phyloP scores from a whole-genome alignment of 306 rosid genomes.

The Pueraria montana region DNA sequence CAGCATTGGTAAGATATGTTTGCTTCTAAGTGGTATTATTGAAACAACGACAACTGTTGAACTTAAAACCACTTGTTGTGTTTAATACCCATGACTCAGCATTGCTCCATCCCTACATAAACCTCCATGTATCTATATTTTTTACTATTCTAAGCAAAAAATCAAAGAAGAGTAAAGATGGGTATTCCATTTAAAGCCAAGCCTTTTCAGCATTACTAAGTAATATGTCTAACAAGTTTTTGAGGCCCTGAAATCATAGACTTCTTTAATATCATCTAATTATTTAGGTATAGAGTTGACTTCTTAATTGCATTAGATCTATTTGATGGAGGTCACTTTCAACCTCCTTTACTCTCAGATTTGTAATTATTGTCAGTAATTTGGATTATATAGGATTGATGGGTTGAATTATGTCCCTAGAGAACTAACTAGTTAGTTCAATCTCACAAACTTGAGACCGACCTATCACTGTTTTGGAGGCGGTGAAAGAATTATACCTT shows the following conservation, averaged over 20 bases:
- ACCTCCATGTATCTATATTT: neutral
- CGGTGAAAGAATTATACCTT: slow-evolving; percentile 22
- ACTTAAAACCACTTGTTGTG: slow-evolving; percentile 8
- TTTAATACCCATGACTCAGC: neutral
- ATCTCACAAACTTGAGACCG: slow-evolving; percentile 50
- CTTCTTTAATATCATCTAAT: neutral
- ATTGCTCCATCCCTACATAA: neutral
- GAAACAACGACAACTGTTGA: slow-evolving; percentile 27
- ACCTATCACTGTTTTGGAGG: slow-evolving; percentile 45
- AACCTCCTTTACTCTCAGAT: slow-evolving; percentile 39
- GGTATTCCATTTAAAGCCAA: slow-evolving; percentile 18
- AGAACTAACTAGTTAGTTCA: slow-evolving; percentile 34
- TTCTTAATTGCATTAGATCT: slow-evolving; percentile 19
- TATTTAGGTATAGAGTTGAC: slow-evolving; percentile 44
- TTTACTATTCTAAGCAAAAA: slow-evolving; percentile 3
- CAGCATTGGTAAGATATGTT: slow-evolving; percentile 44
- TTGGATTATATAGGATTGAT: slow-evolving; percentile 20
- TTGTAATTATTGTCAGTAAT: slow-evolving; percentile 32
- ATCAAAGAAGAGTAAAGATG: neutral
- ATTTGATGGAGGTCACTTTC: slow-evolving; percentile 49
- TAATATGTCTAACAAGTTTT: slow-evolving; percentile 14
- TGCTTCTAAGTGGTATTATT: slow-evolving; percentile 31
- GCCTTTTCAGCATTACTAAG: slow-evolving; percentile 8
- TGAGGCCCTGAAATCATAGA: slow-evolving; percentile 19
- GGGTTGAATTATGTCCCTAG: slow-evolving; percentile 32